Evolutionary conservation across 495 filamentous ascomycete species (phyloP).

Genomic region (Neurospora tetrasperma): DNA sequence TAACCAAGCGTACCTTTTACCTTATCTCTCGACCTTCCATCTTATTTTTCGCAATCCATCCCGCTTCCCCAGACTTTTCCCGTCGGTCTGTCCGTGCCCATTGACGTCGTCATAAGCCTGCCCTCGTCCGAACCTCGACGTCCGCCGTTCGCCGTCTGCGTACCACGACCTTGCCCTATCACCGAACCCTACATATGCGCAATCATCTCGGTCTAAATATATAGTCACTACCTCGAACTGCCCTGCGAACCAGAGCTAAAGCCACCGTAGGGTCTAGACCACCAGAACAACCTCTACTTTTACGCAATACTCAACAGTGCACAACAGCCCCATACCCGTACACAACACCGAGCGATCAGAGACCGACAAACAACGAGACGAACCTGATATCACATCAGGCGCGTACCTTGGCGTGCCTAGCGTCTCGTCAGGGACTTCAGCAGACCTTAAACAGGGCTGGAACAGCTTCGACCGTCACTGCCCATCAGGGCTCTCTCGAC

Average conservation of each 20-base stretch:
- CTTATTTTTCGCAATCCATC: background rate
- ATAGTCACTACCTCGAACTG: background rate
- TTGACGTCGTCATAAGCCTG: background rate
- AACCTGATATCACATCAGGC: background rate
- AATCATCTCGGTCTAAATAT: background rate
- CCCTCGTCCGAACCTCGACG: background rate
- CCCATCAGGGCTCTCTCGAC: background rate
- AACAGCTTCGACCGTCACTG: background rate
- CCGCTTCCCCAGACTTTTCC: background rate
- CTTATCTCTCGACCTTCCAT: background rate
- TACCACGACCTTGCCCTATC: background rate
- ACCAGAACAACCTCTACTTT: background rate
- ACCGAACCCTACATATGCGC: background rate
- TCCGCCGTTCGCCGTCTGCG: background rate
- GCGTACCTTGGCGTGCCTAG: background rate
- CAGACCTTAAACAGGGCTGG: background rate
- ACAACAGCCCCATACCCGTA: background rate
- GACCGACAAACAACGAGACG: background rate
- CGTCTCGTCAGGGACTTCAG: background rate
- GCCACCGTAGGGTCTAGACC: background rate
- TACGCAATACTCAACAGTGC: background rate
- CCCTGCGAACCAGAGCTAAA: background rate
- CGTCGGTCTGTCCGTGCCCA: background rate
- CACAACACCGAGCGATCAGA: background rate
- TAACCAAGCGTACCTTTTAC: background rate